Base-by-base conservation (phyloP, 208 protist genomes). In the Leishmania tropica region DNA sequence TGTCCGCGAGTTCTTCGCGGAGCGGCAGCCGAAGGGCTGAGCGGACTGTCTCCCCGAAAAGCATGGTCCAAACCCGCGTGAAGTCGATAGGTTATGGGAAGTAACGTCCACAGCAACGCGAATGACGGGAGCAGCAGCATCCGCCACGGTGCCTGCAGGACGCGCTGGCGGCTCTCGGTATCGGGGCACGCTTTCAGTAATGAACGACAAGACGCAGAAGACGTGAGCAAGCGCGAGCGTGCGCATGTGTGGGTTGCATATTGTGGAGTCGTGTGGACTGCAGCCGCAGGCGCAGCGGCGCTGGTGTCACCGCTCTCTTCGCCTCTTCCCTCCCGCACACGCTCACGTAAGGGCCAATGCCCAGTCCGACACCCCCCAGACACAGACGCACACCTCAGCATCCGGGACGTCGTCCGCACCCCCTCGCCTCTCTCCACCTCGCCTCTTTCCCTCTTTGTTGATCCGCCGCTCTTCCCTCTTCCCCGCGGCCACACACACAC, bases 1-100 rank as follows among this genome's bases (percentile, higher is more conserved):
- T 37, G 77, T 97, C 37, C 79, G 94, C 37, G 76, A 81, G 0
- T 97, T 97, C 76, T 97, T 96, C 83, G 62, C 40, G 76, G 31
- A 40, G 67, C 21, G 73, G 47, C 48, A 45, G 48, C 19, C 35
- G n/a, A 51, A 42, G 5, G 58, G 6, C 17, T 53, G 31, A 68
- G n/a, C 15, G 7, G 64, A 53, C n/a, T 75, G 37, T 42, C n/a
- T 67, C 60, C n/a, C 60, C 13, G 24, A 21, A 62, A 62, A 31
- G 56, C 24, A 24, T 13, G 19, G 7, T 0, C 19, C 56, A 62
- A 21, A 35, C 56, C 19, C 56, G 8, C 28, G 56, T 62, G 56
- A 62, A 62, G 56, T 62, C 56, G 28, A 31, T 62, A 10, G 6
- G 10, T 11, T 31, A 24, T 62, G 53, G 19, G 53, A 24, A 17